Conservation (phyloP, 495 filamentous ascomycete genomes). For the Pseudomonodictys pantanalensis region DNA sequence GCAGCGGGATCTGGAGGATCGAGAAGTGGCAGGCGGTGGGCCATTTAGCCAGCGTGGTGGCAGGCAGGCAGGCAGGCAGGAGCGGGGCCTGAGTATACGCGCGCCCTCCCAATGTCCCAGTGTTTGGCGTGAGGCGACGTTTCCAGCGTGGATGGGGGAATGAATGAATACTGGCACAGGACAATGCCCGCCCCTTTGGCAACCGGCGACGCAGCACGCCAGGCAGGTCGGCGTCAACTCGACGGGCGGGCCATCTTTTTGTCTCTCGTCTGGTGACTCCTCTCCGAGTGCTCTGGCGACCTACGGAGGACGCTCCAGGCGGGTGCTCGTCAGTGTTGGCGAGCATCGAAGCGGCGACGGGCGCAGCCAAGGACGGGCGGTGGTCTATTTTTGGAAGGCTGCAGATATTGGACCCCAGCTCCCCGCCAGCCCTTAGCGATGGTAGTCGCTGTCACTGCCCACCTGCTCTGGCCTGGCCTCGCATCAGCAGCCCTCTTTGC, state of each 20-base stretch:
- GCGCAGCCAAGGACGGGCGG: conserved; percentile 16
- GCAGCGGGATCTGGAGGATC: background rate
- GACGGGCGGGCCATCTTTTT: conserved; percentile 13
- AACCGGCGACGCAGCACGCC: no score
- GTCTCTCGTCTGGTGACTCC: conserved; percentile 14
- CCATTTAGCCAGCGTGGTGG: conserved; percentile 16
- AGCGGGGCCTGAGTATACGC: no score
- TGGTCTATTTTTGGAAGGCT: conserved; percentile 22
- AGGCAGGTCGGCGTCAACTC: no score
- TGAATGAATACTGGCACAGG: no score
- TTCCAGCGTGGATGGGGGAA: no score
- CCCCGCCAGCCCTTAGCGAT: conserved; percentile 30
- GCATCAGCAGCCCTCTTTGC: conserved; percentile 17
- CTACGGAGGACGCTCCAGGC: no score
- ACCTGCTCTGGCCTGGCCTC: no score
- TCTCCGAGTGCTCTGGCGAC: background rate
- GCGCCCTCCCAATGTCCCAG: no score
- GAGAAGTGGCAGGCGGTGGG: background rate
- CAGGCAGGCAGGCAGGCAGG: background rate
- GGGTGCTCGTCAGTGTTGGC: no score
- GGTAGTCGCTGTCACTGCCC: conserved; percentile 9
- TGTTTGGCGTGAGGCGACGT: no score
- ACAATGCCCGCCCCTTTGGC: no score
- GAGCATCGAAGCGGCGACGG: background rate
- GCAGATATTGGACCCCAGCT: conserved; percentile 23